Conservation (phyloP, 306 rosid genomes). For the Trichosanthes truncata region DNA sequence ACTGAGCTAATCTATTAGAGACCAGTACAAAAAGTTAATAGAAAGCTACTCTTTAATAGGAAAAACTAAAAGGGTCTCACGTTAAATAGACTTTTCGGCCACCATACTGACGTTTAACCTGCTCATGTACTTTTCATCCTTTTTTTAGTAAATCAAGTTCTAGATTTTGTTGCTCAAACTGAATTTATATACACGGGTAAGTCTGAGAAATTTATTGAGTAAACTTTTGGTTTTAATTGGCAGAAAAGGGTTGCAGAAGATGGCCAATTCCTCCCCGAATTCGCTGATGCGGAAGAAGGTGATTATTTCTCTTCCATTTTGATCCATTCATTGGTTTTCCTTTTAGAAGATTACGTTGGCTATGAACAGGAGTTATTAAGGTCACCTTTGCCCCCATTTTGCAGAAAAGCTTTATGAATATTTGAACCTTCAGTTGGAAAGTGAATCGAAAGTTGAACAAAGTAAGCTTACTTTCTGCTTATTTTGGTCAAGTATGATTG, state of each 20-base stretch:
- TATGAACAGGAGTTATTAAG: background rate
- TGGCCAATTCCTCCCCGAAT: slow-evolving; percentile 66
- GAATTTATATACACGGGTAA: background rate
- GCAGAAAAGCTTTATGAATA: slow-evolving; percentile 63
- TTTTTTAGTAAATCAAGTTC: background rate
- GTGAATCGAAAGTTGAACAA: slow-evolving; percentile 35
- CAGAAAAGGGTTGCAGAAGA: slow-evolving; percentile 45
- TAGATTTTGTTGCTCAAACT: background rate
- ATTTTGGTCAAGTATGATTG: background rate
- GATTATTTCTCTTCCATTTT: slow-evolving; percentile 14
- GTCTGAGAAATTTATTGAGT: background rate
- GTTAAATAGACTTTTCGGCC: no score
- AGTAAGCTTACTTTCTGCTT: slow-evolving; percentile 36
- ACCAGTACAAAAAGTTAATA: no score
- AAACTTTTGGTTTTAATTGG: slow-evolving; percentile 1
- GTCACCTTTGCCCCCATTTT: background rate
- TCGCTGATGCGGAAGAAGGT: slow-evolving; percentile 79
- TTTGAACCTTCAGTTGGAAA: slow-evolving; percentile 64
- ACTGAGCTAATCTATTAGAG: background rate
- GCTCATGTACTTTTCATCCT: background rate
- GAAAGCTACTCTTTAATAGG: background rate
- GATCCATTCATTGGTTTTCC: background rate
- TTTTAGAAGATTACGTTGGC: background rate
- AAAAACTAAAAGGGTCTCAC: background rate
- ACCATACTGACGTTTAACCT: background rate